Conservation (phyloP, 2,329 filamentous ascomycete genomes). For the Scopulariopsis brevicaulis region DNA sequence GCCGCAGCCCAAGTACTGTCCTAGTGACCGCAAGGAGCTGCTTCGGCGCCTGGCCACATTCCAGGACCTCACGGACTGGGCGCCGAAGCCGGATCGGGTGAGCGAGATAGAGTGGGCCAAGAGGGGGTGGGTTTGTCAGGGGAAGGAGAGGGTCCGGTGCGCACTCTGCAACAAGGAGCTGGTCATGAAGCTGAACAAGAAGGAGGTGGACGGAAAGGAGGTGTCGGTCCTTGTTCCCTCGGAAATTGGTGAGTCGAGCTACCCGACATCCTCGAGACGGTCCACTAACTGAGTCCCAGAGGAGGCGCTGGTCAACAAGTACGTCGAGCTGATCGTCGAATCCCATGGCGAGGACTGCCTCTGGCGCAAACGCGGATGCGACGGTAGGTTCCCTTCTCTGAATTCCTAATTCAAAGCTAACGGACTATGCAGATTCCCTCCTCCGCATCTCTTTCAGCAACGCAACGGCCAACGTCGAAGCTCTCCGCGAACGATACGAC, state of each 20-base stretch:
- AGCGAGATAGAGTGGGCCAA: constrained; percentile 93
- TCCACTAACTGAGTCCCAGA: constrained; percentile 22
- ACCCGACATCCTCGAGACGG: background rate
- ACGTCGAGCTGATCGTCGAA: constrained; percentile 58
- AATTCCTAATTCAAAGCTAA: constrained; percentile 4
- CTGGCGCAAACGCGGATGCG: constrained; percentile 81
- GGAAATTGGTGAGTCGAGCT: constrained; percentile 35
- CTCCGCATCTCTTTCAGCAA: constrained; percentile 54
- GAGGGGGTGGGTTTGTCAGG: constrained; percentile 78
- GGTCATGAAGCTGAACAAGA: constrained; percentile 63
- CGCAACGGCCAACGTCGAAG: constrained; percentile 42
- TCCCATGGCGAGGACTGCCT: constrained; percentile 74
- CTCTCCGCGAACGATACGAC: constrained; percentile 52
- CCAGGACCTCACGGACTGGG: constrained; percentile 84
- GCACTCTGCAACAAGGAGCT: constrained; percentile 76
- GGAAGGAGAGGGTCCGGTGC: constrained; percentile 75
- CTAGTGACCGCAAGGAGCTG: constrained; percentile 75
- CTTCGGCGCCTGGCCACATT: constrained; percentile 76
- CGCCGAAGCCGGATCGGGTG: constrained; percentile 77
- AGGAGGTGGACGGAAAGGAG: constrained; percentile 43
- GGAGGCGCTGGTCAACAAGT: constrained; percentile 64
- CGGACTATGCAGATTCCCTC: constrained; percentile 35
- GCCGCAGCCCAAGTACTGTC: constrained; percentile 61
- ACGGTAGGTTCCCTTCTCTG: constrained; percentile 43
- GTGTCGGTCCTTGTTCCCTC: constrained; percentile 41